A percentile compares a stretch with the other conserved stretches of the same genome.
Conservation (phyloP, 2,329 filamentous ascomycete species). For the Talaromyces verruculosus region DNA sequence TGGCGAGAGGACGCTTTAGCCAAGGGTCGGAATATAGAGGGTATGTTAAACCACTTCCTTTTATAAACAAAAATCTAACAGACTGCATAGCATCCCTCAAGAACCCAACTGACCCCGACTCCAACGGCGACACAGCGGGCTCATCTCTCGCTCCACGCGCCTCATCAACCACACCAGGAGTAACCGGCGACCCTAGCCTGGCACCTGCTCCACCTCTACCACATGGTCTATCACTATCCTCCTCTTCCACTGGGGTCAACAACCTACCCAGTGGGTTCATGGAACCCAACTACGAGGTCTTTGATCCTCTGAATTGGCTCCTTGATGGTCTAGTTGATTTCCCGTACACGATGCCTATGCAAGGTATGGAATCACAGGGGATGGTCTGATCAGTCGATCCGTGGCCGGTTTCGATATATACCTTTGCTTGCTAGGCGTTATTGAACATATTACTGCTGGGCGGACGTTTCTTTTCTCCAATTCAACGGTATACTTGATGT, state of each 20-base stretch:
- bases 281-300: slow-evolving; percentile 77
- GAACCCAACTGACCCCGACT: slow-evolving; percentile 83
- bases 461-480: background rate
- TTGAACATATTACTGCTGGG: background rate
- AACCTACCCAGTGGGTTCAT: slow-evolving; percentile 54
- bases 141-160: slow-evolving; percentile 50
- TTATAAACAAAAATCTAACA: background rate
- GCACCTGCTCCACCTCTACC: slow-evolving; percentile 40
- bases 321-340: slow-evolving; percentile 81
- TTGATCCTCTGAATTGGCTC: slow-evolving; percentile 92
- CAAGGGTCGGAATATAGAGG: slow-evolving; percentile 69
- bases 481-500: background rate
- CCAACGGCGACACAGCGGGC: slow-evolving; percentile 69
- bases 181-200: slow-evolving; percentile 47
- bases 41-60: slow-evolving; percentile 48
- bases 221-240: slow-evolving; percentile 32
- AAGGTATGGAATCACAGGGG: slow-evolving; percentile 47
- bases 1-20: slow-evolving; percentile 68
- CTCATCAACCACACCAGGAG: slow-evolving; percentile 38
- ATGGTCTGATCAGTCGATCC: slow-evolving; percentile 30
- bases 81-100: slow-evolving; percentile 63
- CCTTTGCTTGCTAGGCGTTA: background rate
- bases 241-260: slow-evolving; percentile 27
- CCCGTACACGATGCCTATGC: slow-evolving; percentile 65
- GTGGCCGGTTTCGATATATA: background rate